These are phyloP conservation scores for Macrophomina pseudophaseolina DNA, from an alignment of 2,329 filamentous ascomycete genomes.

Conservation along the genomic window DNA sequence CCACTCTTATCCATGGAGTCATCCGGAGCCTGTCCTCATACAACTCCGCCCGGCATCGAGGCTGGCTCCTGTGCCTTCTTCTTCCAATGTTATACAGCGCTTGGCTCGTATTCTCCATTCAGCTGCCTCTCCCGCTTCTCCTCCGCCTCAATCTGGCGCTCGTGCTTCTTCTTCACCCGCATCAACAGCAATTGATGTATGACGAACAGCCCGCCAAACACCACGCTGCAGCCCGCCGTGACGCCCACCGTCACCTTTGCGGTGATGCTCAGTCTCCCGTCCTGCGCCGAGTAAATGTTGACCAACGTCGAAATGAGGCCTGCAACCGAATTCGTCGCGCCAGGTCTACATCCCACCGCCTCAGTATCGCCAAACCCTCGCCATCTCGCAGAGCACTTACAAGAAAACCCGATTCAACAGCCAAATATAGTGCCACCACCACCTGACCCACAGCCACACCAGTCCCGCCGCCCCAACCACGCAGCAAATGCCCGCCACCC, in stretches of 20 bases:
- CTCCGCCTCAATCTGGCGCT: slow-evolving; percentile 35
- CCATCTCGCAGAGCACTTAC: slow-evolving; percentile 12
- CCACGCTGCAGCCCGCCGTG: slow-evolving; percentile 42
- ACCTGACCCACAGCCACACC: slow-evolving; percentile 51
- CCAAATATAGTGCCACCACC: slow-evolving; percentile 60
- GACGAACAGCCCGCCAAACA: slow-evolving; percentile 40
- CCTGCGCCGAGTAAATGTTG: slow-evolving; percentile 56
- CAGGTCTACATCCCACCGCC: not conserved
- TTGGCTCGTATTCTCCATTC: not conserved
- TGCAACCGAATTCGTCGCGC: slow-evolving; percentile 54
- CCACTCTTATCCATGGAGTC: not conserved
- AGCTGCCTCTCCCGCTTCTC: slow-evolving; percentile 25
- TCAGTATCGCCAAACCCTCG: not conserved
- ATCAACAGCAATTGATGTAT: slow-evolving; percentile 47
- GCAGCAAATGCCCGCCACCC: slow-evolving; percentile 52
- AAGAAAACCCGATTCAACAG: slow-evolving; percentile 59
- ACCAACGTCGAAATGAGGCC: slow-evolving; percentile 58
- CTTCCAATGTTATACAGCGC: not conserved
- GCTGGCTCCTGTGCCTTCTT: slow-evolving; percentile 11
- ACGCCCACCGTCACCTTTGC: slow-evolving; percentile 48
- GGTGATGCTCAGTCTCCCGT: slow-evolving; percentile 52
- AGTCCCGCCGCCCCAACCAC: slow-evolving; percentile 49
- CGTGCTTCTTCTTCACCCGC: slow-evolving; percentile 40
- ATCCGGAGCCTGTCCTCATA: not conserved
- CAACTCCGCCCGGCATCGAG: slow-evolving; percentile 5